Base-by-base conservation (phyloP, 441 rosid genomes). In the Melastoma candidum region DNA sequence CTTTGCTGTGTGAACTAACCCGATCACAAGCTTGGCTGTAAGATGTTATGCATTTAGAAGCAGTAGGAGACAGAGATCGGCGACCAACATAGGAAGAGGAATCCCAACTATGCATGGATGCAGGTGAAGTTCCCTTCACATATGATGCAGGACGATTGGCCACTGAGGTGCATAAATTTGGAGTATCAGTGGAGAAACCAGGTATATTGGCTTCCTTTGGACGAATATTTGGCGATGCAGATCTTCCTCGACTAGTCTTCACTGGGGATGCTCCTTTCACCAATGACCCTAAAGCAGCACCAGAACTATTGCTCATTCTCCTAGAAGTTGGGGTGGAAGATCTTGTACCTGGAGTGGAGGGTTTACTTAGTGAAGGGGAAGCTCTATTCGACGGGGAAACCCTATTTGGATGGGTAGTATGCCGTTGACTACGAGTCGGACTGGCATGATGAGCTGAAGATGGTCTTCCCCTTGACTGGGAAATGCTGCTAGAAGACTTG, bases 21-120 rank as follows among this genome's bases (percentile, higher is more conserved):
- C 74, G 72, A 69, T 93, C 99, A 54, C 90, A 83, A 60, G 90
- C 97, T 66, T 83, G 94, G 68, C 96, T 79, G 48, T 73, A 86
- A 50, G 97, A 87, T 62, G 97, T 79, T 29, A 29, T 29, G 78
- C 95, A 90, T 80, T 94, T 83, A 54, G 96, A 73, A 64, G 90
- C 84, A 68, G 87, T 88, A n/a, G 99, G 97, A 66, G 99, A 94
- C 81, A 90, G 77, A 26, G 97, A 94, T 68, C 85, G 88, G 76
- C 97, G 75, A 66, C 88, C 71, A 43, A 70, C 77, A 64, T 69
- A 78, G 44, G 83, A 73, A 46, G 70, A 25, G 4, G 82, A 71
- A 57, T 82, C 96, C 73, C 73, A 78, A 7, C 90, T 84, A 74
- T 83, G 89, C 70, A 83, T 81, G 56, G 99, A 93, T 36, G 97